These are phyloP conservation scores for Cotoneaster glaucophyllus DNA, from an alignment of 306 rosid genomes.

Conservation along the genomic window DNA sequence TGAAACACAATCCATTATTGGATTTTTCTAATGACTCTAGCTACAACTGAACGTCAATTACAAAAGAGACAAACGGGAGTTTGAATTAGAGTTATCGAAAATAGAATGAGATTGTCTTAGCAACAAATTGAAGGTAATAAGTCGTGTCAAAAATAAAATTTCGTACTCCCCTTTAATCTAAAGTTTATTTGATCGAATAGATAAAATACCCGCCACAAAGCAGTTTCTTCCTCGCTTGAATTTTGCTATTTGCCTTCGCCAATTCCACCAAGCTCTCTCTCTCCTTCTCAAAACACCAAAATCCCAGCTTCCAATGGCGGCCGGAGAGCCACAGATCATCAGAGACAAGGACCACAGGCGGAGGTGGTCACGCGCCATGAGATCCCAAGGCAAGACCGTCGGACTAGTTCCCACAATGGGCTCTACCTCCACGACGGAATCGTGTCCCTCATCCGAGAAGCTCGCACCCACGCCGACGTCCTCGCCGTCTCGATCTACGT, in stretches of 20 bases:
- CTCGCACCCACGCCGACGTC: slow-evolving; percentile 39
- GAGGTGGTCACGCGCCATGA: slow-evolving; percentile 71
- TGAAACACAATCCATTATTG: no score
- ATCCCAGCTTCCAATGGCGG: slow-evolving; percentile 28
- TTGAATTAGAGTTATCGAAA: no score
- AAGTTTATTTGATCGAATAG: no score
- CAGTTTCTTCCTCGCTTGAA: not conserved
- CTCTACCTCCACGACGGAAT: slow-evolving; percentile 76
- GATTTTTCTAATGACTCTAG: no score
- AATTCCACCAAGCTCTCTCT: not conserved
- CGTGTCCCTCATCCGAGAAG: slow-evolving; percentile 57
- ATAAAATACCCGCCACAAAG: not conserved
- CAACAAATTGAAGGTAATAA: no score
- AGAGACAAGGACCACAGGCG: slow-evolving; percentile 55
- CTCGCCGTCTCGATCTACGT: slow-evolving; percentile 74
- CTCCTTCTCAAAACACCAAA: not conserved
- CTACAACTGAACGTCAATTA: no score
- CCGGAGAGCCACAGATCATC: slow-evolving; percentile 42
- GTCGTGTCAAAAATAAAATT: no score
- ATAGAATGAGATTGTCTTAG: no score
- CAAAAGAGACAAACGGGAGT: no score
- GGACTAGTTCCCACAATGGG: slow-evolving; percentile 91
- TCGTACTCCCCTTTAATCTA: no score
- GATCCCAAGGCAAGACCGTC: slow-evolving; percentile 57
- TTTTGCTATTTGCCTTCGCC: not conserved